Conservation (phyloP, 495 filamentous ascomycete genomes). For the Penicillium chermesinum region DNA sequence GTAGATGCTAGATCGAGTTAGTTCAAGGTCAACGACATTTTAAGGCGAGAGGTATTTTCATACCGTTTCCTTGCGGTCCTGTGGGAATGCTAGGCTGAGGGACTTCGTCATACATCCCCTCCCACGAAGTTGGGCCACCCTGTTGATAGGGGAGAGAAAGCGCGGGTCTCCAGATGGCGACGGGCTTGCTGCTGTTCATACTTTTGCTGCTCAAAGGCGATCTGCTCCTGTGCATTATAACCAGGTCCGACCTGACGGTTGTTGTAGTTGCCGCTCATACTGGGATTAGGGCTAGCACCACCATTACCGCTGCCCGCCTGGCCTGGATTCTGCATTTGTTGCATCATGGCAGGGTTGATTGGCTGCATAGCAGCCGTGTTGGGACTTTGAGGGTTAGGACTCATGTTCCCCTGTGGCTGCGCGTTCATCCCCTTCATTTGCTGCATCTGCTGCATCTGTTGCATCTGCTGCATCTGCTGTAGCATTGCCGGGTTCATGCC, state of each 20-base stretch:
- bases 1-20: conserved; percentile 33
- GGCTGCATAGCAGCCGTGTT: conserved; percentile 39
- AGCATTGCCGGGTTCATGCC: conserved; percentile 78
- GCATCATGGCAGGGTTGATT: conserved; percentile 68
- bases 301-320: background rate
- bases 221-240: conserved; percentile 70
- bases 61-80: conserved; percentile 33
- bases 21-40: background rate
- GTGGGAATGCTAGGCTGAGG: conserved; percentile 71
- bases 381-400: conserved; percentile 42
- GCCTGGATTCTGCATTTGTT: conserved; percentile 55
- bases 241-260: conserved; percentile 43
- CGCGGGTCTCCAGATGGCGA: conserved; percentile 42
- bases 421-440: conserved; percentile 48
- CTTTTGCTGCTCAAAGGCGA: conserved; percentile 83
- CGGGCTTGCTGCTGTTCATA: conserved; percentile 61
- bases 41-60: background rate
- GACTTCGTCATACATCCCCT: conserved; percentile 99
- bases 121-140: conserved; percentile 77
- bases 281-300: background rate
- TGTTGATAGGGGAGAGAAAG: conserved; percentile 47
- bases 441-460: conserved; percentile 52
- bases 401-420: conserved; percentile 41
- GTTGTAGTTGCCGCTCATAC: conserved; percentile 20
- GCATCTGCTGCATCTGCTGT: conserved; percentile 73